phyloP scores from a whole-genome alignment of 1,139 yeast genomes.

The Yamadazyma conglobata region DNA sequence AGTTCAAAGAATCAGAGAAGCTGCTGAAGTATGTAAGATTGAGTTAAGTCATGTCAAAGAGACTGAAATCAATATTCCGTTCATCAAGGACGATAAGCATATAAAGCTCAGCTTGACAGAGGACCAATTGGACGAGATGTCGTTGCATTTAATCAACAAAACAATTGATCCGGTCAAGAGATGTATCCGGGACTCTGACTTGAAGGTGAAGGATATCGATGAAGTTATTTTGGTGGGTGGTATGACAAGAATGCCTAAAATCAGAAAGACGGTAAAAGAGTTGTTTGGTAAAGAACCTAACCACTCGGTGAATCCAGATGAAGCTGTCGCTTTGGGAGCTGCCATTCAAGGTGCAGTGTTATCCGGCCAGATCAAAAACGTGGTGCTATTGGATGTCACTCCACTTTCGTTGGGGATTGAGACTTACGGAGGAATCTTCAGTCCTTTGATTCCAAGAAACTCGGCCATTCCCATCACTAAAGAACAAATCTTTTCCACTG shows the following conservation, averaged over 20 bases:
- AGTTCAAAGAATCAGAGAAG: constrained; percentile 67
- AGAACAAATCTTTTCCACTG: constrained; percentile 73
- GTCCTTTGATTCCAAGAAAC: constrained; percentile 73
- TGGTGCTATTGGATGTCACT: constrained; percentile 72
- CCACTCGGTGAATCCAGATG: constrained; percentile 74
- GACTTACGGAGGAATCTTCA: constrained; percentile 77
- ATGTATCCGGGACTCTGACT: constrained; percentile 68
- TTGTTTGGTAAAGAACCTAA: constrained; percentile 59
- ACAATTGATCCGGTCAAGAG: constrained; percentile 65
- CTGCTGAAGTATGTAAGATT: constrained; percentile 69
- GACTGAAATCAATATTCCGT: constrained; percentile 62
- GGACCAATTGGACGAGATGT: constrained; percentile 60
- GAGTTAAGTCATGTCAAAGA: constrained; percentile 60
- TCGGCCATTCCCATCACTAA: constrained; percentile 72
- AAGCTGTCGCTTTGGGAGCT: constrained; percentile 82
- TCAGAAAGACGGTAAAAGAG: constrained; percentile 53
- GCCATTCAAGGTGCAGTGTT: constrained; percentile 80
- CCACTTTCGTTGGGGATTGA: constrained; percentile 79
- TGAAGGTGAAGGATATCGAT: constrained; percentile 59
- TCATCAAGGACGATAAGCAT: constrained; percentile 50
- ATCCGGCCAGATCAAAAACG: constrained; percentile 68
- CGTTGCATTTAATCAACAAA: constrained; percentile 54
- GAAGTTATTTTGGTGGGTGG: constrained; percentile 78
- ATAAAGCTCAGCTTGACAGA: constrained; percentile 54
- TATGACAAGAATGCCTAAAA: constrained; percentile 82